Conservation (phyloP, 2,329 filamentous ascomycete genomes). For the Colletotrichum australisinense region DNA sequence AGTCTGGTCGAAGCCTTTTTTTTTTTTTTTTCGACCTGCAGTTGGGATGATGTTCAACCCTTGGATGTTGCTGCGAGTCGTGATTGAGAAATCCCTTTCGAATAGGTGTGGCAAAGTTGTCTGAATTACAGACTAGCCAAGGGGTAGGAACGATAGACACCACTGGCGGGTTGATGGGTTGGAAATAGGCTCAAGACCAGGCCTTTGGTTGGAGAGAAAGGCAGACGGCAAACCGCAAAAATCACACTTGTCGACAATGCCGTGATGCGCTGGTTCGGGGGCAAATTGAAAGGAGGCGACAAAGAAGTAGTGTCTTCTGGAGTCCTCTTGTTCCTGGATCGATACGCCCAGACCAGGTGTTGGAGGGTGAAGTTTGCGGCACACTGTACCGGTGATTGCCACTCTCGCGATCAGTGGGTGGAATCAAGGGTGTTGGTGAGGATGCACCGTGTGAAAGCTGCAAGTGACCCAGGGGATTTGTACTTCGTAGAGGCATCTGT, state of each 20-base stretch:
- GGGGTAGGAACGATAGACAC: neutral
- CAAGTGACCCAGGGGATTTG: neutral
- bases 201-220: neutral
- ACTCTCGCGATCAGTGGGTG: neutral
- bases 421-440: neutral
- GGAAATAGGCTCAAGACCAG: too few relatives aligned
- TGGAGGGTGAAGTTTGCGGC: neutral
- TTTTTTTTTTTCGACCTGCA: neutral
- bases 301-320: conserved; percentile 5
- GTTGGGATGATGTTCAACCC: neutral
- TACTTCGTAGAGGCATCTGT: too few relatives aligned
- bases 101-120: neutral
- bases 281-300: conserved; percentile 8
- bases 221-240: rapidly evolving
- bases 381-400: conserved; percentile 21
- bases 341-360: neutral
- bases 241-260: neutral
- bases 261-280: neutral
- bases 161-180: neutral
- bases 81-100: neutral
- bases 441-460: conserved; percentile 2
- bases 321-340: neutral
- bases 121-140: neutral
- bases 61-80: neutral
- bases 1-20: neutral